Evolutionary conservation across 169 alveolate species (phyloP), one percentile per base, ranked within the genome.

Genomic region (Plasmodium adleri): DNA sequence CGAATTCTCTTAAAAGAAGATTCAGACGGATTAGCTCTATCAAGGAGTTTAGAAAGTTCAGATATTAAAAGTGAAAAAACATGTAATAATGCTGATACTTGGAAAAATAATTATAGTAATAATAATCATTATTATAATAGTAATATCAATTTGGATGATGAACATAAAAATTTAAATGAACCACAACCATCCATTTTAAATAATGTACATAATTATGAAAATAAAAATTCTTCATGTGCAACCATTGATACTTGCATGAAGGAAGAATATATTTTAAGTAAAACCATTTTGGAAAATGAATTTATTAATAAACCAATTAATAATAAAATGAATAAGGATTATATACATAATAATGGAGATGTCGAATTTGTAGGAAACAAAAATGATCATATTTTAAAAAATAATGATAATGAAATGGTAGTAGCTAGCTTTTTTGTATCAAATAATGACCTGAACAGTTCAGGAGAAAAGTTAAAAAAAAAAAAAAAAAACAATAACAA

Each of bases 151-250:
- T 20, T 15, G 5, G 68, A 52, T 52, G 22, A 52, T 52, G n/a
- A 39, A 39, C 10, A 39, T 7, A 39, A 39, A 39, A 39, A 5
- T 39, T 39, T 39, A 39, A 39, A 39, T 39, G 47, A 39, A 39
- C 47, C 47, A 39, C 47, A 39, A 5, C 47, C 6, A n/a, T 10
- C 7, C 22, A 52, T 52, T 52, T 15, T 20, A 7, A 52, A 52
- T 52, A 15, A 52, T 52, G 22, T 15, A 52, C 62, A 52, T n/a
- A 52, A 52, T 52, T 59, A 59, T 59, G 68, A 64, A 64, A 64
- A 64, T 12, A 64, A 64, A 28, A 10, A 64, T 64, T 64, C 72
- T 24, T 64, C 54, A 12, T 64, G 72, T 26, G 50, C 17, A 28
- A 26, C n/a, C 4, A 10, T 12, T 7, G 52, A 64, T 64, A 26